A percentile compares a stretch with the other conserved stretches of the same genome.
Evolutionary conservation across 1,284 basidiomycete genomes (phyloP).

Genomic region (Tylopilus sp.): DNA sequence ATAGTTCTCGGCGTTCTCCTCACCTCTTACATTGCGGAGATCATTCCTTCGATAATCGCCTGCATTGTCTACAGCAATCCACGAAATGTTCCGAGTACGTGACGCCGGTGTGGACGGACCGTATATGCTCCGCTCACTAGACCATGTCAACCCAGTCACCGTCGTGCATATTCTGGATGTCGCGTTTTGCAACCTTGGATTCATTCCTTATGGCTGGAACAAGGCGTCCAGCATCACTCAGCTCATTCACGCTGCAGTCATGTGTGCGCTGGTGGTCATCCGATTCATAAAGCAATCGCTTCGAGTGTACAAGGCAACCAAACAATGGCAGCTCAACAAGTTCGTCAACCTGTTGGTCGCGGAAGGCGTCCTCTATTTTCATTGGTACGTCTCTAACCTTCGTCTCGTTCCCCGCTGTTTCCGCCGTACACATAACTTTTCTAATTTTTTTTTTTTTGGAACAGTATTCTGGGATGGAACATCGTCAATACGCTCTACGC

Average conservation of each 20-base stretch:
- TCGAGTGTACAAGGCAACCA: conserved; percentile 7
- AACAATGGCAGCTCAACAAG: conserved; percentile 3
- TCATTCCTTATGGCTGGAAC: not conserved
- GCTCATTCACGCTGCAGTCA: not conserved
- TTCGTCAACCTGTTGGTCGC: conserved; percentile 9
- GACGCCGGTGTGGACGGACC: too few species aligned
- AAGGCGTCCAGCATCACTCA: not conserved
- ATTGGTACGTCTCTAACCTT: not conserved
- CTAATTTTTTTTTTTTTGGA: not conserved
- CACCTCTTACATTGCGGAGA: conserved; percentile 1
- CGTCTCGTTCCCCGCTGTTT: too few species aligned
- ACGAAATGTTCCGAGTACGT: not conserved
- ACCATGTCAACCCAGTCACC: not conserved
- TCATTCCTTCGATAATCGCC: not conserved
- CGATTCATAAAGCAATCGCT: conserved; percentile 6
- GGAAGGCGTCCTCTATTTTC: conserved; percentile 16
- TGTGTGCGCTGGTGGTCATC: conserved; percentile 5
- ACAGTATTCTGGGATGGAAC: conserved; percentile 8
- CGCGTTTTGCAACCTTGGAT: not conserved
- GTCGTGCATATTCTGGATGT: not conserved
- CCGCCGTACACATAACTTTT: not conserved
- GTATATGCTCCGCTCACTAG: not conserved
- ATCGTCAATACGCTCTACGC: not conserved
- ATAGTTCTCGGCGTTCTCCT: conserved; percentile 4
- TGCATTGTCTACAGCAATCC: conserved; percentile 5